Conservation (phyloP, 805 yeast species). For the Metschnikowia similis region DNA sequence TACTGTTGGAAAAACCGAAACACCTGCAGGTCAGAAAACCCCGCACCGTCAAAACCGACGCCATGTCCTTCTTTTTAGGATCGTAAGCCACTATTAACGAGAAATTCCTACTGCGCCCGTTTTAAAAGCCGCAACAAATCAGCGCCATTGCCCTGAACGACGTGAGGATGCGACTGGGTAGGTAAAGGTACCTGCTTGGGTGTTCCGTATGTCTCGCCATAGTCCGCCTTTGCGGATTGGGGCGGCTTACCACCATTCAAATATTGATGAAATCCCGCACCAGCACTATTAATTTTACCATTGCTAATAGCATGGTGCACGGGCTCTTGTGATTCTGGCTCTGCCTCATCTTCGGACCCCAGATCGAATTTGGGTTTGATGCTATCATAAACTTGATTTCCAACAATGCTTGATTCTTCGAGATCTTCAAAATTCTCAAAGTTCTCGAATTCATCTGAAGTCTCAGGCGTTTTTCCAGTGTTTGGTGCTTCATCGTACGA, state of each 20-base stretch:
- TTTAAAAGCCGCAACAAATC: conserved; percentile 19
- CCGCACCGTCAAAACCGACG: neutral
- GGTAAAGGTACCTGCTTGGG: conserved; percentile 6
- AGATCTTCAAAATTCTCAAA: conserved; percentile 33
- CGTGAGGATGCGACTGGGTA: conserved; percentile 1
- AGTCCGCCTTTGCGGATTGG: conserved; percentile 1
- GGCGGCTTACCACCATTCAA: conserved; percentile 12
- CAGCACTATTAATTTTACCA: conserved; percentile 7
- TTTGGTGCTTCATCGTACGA: neutral
- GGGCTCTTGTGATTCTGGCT: neutral
- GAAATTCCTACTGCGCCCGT: neutral
- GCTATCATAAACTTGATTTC: conserved; percentile 19
- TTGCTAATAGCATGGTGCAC: neutral
- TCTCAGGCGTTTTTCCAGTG: neutral
- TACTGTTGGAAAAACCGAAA: neutral
- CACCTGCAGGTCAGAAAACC: conserved; percentile 3
- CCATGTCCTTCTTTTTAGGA: neutral
- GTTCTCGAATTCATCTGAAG: conserved; percentile 22
- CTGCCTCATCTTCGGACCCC: conserved; percentile 36
- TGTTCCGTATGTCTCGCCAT: conserved; percentile 14
- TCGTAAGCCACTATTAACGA: neutral
- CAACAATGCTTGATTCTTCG: conserved; percentile 22
- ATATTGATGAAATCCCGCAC: conserved; percentile 12
- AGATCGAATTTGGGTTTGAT: conserved; percentile 25
- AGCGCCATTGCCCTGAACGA: conserved; percentile 10